phyloP scores from a whole-genome alignment of 2,329 filamentous ascomycete genomes.

The Simplicillium aogashimaense region DNA sequence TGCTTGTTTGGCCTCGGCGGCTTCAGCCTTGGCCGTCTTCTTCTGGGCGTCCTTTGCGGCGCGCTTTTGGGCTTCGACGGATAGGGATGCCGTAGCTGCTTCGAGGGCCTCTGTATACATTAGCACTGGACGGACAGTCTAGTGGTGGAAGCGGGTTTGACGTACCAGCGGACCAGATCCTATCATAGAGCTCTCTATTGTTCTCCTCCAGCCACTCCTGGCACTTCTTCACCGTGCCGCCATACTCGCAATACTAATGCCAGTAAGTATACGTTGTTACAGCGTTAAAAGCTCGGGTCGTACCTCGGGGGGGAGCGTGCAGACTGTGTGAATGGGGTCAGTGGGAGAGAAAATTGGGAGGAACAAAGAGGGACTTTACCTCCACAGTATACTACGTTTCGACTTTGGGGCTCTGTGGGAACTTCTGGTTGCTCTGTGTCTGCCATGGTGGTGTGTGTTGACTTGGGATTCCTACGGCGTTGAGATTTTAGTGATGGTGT shows the following conservation, averaged over 20 bases:
- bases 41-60: constrained; percentile 94
- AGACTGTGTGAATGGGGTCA: constrained; percentile 34
- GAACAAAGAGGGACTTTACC: too few relatives aligned
- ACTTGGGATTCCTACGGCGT: too few relatives aligned
- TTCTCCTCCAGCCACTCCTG: constrained; percentile 84
- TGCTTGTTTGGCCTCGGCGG: constrained; percentile 72
- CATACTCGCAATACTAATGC: constrained; percentile 93
- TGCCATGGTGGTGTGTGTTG: constrained; percentile 31
- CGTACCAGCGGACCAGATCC: constrained; percentile 79
- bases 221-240: constrained; percentile 92
- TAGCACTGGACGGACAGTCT: background rate
- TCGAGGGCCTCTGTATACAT: constrained; percentile 60
- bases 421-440: constrained; percentile 39
- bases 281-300: constrained; percentile 8
- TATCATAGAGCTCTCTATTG: constrained; percentile 63
- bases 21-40: constrained; percentile 89
- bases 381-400: constrained; percentile 46
- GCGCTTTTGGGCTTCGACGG: constrained; percentile 84
- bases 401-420: constrained; percentile 35
- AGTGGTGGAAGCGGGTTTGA: background rate
- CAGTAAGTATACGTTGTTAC: constrained; percentile 5
- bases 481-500: too few relatives aligned
- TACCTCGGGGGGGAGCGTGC: constrained; percentile 57
- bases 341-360: background rate
- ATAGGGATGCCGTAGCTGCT: constrained; percentile 76